Evolutionary conservation across 441 rosid genomes (phyloP), one percentile per base, ranked within the genome.

Genomic region (Erysimum cheiri): DNA sequence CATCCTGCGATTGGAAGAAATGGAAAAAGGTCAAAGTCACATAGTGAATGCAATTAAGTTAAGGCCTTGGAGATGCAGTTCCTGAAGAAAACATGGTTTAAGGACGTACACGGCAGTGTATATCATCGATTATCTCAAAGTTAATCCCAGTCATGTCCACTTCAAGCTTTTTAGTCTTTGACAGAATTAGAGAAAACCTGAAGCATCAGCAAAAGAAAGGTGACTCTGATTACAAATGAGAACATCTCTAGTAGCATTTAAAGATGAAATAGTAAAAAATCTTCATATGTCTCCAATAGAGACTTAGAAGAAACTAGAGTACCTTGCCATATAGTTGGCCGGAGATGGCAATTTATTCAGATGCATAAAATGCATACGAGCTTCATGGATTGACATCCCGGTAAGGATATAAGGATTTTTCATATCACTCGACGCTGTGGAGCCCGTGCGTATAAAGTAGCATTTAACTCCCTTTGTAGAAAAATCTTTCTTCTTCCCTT

Each of bases 141-240:
- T 3, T 69, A 19, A 86, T 78, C 60, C 14, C 1, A 0, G 77
- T 37, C 14, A 84, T 60, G 75, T 89, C 87, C 53, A 85, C 69
- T 35, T 85, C 88, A 49, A 85, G 46, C 70, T 69, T 82, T 22
- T 57, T 35, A 12, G 91, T 87, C 72, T 82, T 89, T 9, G 98
- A 93, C 63, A 93, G 80, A 59, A 93, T 80, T 4, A 93, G 85
- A 0, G 90, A 83, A 28, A 93, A 73, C 77, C 96, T 90, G 86
- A 59, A 70, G 60, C 58, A 48, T 58, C 75, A 66, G 49, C 37
- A 72, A 63, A 67, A 35, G 4, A 77, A 40, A 4, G 50, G 47
- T 28, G 46, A 46, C 62, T 63, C 22, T 32, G 47, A 39, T 37
- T 32, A 73, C 65, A 54, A 57, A 54, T 15, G 58, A 26, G 4